Evolutionary conservation across 257 asterid species (phyloP), one percentile per base, ranked within the genome.

Genomic region (Nicotiana tomentosiformis): DNA sequence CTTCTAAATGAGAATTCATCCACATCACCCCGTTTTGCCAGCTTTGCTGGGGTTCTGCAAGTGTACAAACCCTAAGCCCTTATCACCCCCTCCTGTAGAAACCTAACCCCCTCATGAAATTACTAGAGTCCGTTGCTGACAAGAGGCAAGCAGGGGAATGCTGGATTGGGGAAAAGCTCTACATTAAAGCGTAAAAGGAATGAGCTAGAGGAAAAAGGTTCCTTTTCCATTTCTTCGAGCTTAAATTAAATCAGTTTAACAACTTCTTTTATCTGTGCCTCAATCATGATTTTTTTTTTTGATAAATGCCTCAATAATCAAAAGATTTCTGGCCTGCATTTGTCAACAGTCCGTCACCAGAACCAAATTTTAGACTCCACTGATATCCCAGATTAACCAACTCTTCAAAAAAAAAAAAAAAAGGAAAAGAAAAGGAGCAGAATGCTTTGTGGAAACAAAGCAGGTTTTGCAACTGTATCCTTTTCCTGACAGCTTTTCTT

Each of bases 291-390:
- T 43, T 39, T 18, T 37, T 67, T 20, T 43, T 43, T 57, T 43
- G 43, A 39, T 39, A 39, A 7, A 39, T 39, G 46, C 7, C 23
- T 70, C 23, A 29, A 15, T 70, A 43, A 43, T 43, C 60, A 43
- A 70, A 43, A 70, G n/a, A 70, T 70, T 39, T n/a, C 58, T 43
- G 56, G 35, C 60, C n/a, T 70, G n/a, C 7, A 18, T 70, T 20
- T 57, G 1, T 1, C 39, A 49, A 49, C 39, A 23, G 79, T 49
- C 39, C 79, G 14, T 74, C 23, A 26, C 62, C 61, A 49, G 61
- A 43, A 60, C 79, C 8, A 74, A 20, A 74, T 49, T 74, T 69
- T 74, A 23, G 79, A 49, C 23, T 72, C 61, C 79, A 74, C 79
- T 74, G 49, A 23, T 49, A 72, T 14, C 12, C 37, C 58, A 70